Evolutionary conservation across 257 asterid species (phyloP), one percentile per base, ranked within the genome.

Genomic region (Jacaranda copaia): DNA sequence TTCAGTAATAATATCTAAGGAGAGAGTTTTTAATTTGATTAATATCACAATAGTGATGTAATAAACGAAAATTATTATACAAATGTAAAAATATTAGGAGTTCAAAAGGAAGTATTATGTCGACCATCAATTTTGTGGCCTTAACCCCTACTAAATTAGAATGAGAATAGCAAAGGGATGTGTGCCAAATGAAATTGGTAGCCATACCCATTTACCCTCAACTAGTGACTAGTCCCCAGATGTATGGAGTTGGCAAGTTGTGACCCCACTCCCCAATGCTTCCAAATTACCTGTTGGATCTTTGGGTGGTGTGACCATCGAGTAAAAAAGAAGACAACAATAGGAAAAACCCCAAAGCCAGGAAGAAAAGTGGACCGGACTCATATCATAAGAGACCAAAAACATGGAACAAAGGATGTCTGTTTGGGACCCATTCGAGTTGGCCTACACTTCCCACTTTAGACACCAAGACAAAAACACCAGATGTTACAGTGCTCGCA

Each of bases 341-440:
- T 48, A 55, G n/a, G 8, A 16, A 5, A 14, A 16, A 5, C 7
- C 6, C 46, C 46, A 42, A 3, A 62, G 39, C 61, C 61, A 66
- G 42, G 8, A 66, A 43, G 73, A 18, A 11, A 68, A 68, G 11
- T 4, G 59, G 60, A 13, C 74, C 73, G n/a, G n/a, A n/a, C n/a
- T n/a, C n/a, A n/a, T n/a, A n/a, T n/a, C 58, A 1, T 11, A 48
- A 45, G 18, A 68, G 59, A 18, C 58, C 67, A 42, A 43, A 48
- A 68, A 58, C 61, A 77, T 14, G 20, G 43, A 64, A 61, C 57
- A 75, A 62, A 53, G 64, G 16, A 16, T 61, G 77, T 69, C 6
- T 68, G 19, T 6, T 75, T 69, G 73, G 77, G 80, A 43, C 84
- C 77, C 80, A 59, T 43, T 51, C 20, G 43, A 67, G 58, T 66